Evolutionary conservation across 129 eudicot genomes (phyloP).

Genomic region (Escallonia rubra): DNA sequence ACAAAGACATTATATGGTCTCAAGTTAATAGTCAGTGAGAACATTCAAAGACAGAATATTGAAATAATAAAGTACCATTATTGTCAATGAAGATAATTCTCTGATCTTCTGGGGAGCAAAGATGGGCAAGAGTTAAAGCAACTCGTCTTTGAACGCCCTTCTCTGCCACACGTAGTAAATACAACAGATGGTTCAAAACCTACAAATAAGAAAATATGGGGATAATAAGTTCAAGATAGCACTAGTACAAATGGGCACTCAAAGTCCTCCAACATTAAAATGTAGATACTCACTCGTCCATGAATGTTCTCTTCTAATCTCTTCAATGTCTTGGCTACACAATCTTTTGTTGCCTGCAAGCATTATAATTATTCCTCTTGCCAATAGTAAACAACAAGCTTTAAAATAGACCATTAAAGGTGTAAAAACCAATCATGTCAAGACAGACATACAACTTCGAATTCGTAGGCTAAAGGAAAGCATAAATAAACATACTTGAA

Average conservation of each 20-base stretch:
- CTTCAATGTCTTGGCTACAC: slow-evolving; percentile 63
- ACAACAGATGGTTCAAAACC: slow-evolving; percentile 54
- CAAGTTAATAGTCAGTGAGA: neutral
- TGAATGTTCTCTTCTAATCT: slow-evolving; percentile 65
- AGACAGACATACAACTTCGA: neutral
- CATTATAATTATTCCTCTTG: slow-evolving; percentile 9
- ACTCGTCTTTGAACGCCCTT: slow-evolving; percentile 47
- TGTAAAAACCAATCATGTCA: neutral
- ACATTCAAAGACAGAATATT: neutral
- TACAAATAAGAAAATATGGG: slow-evolving; percentile 4
- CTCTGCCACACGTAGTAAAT: slow-evolving; percentile 52
- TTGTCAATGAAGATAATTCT: slow-evolving; percentile 42
- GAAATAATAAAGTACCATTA: slow-evolving; percentile 30
- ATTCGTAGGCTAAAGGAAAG: neutral
- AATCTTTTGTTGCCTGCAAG: slow-evolving; percentile 59
- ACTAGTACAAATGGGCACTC: no score
- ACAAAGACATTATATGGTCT: slow-evolving; percentile 2
- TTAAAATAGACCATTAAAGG: neutral
- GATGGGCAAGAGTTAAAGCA: slow-evolving; percentile 63
- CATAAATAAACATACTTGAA: slow-evolving; percentile 33
- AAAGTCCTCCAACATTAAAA: neutral
- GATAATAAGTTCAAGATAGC: neutral
- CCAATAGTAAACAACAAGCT: neutral
- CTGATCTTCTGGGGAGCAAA: slow-evolving; percentile 58
- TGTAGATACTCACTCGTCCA: slow-evolving; percentile 44